Percentiles rank a stretch among this genome's conserved stretches.
Conservation (phyloP, 345 rosid genomes). For the Raphanus sativus region DNA sequence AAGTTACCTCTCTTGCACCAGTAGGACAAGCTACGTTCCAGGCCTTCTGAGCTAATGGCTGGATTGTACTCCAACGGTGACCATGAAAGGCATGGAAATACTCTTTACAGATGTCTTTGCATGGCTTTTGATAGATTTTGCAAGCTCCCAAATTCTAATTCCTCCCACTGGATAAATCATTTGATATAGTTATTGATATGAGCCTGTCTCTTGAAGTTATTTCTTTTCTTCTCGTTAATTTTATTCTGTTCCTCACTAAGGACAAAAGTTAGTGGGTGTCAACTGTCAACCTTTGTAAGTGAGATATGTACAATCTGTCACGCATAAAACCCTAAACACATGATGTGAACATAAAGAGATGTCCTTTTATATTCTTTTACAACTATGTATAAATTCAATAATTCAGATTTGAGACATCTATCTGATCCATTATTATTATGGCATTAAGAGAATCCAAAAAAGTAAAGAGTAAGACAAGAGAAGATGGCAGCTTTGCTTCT, state of each 20-base stretch:
- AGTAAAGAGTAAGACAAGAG: conserved; percentile 7
- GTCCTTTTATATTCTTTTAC: conserved; percentile 8
- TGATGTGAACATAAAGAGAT: conserved; percentile 21
- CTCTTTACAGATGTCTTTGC: conserved; percentile 53
- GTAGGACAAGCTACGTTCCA: conserved; percentile 61
- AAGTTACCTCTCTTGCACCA: conserved; percentile 56
- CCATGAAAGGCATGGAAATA: conserved; percentile 15
- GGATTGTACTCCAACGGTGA: conserved; percentile 56
- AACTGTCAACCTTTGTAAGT: neutral
- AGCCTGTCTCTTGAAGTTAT: neutral
- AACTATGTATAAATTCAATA: neutral
- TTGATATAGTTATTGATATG: neutral
- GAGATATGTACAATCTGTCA: conserved; percentile 13
- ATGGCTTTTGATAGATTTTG: conserved; percentile 70
- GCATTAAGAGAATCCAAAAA: neutral
- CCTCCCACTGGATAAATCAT: neutral
- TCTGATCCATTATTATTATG: neutral
- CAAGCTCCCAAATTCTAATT: neutral
- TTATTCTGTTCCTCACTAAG: conserved; percentile 10
- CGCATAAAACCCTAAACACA: conserved; percentile 20
- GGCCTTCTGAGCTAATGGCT: conserved; percentile 60
- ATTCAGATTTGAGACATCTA: neutral
- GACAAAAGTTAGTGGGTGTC: conserved; percentile 34
- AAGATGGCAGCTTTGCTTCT: conserved; percentile 5
- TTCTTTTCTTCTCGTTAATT: conserved; percentile 1